These are phyloP conservation scores for Gonium pectorale DNA, from an alignment of 139 green algal species.

Conservation along the genomic window DNA sequence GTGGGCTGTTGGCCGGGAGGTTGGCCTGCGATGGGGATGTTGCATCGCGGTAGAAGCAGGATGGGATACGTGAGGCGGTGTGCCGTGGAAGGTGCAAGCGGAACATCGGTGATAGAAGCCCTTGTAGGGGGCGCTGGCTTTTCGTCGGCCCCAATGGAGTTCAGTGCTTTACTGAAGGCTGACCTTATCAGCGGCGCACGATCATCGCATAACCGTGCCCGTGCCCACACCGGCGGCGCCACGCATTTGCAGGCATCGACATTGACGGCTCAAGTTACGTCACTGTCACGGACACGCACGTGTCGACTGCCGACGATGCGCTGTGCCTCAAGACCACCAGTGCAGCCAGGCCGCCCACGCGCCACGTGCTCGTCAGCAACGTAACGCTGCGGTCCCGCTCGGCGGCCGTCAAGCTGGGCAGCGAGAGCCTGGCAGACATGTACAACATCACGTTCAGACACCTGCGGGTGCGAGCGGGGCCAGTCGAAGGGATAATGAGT, in stretches of 20 bases:
- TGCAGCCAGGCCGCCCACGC: neutral
- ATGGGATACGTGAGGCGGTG: too few relatives aligned
- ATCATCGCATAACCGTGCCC: too few relatives aligned
- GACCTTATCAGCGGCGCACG: too few relatives aligned
- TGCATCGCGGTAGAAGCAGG: too few relatives aligned
- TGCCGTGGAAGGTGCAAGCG: too few relatives aligned
- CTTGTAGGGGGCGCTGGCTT: too few relatives aligned
- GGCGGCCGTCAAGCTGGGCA: constrained; percentile 53
- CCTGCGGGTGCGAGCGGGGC: neutral
- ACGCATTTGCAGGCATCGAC: constrained; percentile 50
- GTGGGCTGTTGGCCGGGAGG: too few relatives aligned
- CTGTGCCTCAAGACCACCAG: constrained; percentile 60
- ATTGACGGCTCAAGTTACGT: constrained; percentile 54
- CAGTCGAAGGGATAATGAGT: too few relatives aligned
- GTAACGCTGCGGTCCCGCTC: constrained; percentile 54
- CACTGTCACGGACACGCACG: constrained; percentile 12
- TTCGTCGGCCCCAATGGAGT: too few relatives aligned
- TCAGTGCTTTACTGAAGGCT: too few relatives aligned
- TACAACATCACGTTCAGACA: constrained; percentile 32
- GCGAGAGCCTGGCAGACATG: constrained; percentile 41
- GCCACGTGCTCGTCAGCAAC: constrained; percentile 4
- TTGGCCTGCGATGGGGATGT: too few relatives aligned
- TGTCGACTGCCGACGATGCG: constrained; percentile 64
- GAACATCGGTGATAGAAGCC: too few relatives aligned
- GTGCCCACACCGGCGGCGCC: neutral